Evolutionary conservation across 495 filamentous ascomycete species (phyloP).

Genomic region (Paragyromitra xinjiangensis): DNA sequence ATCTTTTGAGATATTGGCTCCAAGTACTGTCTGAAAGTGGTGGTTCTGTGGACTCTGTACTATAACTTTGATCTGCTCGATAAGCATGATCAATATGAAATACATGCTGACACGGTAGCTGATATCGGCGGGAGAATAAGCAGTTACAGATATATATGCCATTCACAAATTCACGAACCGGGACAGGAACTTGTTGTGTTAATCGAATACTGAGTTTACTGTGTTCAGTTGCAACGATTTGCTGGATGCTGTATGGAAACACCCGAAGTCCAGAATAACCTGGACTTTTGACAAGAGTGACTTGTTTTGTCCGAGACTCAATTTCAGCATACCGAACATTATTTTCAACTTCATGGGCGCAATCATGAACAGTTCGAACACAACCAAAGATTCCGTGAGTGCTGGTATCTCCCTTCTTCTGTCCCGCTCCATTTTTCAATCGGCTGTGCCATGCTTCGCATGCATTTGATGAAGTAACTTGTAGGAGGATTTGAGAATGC

Average conservation of each 20-base stretch:
- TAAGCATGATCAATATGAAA: conserved; percentile 26
- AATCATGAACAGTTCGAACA: conserved; percentile 3
- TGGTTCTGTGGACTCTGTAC: not conserved
- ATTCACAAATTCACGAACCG: not conserved
- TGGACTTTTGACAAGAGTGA: not conserved
- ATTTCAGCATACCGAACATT: not conserved
- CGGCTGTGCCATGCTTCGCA: conserved; percentile 14
- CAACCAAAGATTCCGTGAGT: conserved; percentile 4
- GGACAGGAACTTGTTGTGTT: not conserved
- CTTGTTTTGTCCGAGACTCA: conserved; percentile 2
- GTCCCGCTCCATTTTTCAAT: conserved; percentile 8
- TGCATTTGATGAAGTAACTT: conserved; percentile 10
- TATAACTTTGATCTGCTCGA: not conserved
- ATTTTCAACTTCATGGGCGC: not conserved
- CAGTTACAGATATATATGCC: conserved; percentile 3
- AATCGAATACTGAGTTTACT: not conserved
- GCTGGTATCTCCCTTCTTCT: conserved; percentile 6
- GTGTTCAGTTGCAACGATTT: not conserved
- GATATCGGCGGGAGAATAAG: conserved; percentile 21
- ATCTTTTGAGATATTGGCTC: not conserved
- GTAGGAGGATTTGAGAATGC: conserved; percentile 19
- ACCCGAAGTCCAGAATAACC: not conserved
- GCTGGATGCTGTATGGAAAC: not conserved
- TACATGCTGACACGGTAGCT: conserved; percentile 32
- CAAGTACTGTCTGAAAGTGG: conserved; percentile 1